Evolutionary conservation across 495 filamentous ascomycete species (phyloP).

Genomic region (Talaromyces borbonicus): DNA sequence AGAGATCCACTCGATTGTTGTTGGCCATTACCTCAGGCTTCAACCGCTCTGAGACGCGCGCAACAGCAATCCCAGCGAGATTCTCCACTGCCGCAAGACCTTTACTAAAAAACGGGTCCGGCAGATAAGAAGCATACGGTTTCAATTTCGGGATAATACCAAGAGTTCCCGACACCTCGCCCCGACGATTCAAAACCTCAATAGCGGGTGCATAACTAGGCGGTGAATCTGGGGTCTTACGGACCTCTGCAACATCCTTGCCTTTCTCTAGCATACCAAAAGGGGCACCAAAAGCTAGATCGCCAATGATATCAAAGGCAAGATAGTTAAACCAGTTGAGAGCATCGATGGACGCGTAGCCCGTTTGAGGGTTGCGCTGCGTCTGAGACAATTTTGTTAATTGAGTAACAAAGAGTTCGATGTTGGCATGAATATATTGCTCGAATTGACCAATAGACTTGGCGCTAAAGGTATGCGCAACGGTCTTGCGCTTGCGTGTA

Average conservation of each 20-base stretch:
- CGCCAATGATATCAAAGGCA: conserved; percentile 86
- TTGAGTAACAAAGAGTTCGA: conserved; percentile 62
- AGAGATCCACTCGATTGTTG: conserved; percentile 62
- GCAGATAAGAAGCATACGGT: conserved; percentile 42
- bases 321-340: conserved; percentile 93
- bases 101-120: conserved; percentile 42
- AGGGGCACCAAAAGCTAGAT: conserved; percentile 43
- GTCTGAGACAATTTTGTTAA: conserved; percentile 40
- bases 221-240: conserved; percentile 32
- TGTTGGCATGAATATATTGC: conserved; percentile 76
- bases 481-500: conserved; percentile 80
- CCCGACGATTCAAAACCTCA: conserved; percentile 45
- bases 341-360: conserved; percentile 59
- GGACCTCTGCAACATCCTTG: conserved; percentile 51
- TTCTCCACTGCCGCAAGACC: conserved; percentile 40
- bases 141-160: conserved; percentile 37
- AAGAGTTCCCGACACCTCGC: conserved; percentile 42
- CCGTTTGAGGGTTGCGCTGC: conserved; percentile 34
- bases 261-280: conserved; percentile 46
- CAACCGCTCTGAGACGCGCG: conserved; percentile 65
- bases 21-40: conserved; percentile 48
- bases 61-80: conserved; percentile 58
- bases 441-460: conserved; percentile 81
- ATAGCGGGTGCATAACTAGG: conserved; percentile 41
- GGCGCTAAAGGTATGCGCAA: conserved; percentile 78